Evolutionary conservation across 257 asterid species (phyloP).

Genomic region (Osmanthus fragrans): DNA sequence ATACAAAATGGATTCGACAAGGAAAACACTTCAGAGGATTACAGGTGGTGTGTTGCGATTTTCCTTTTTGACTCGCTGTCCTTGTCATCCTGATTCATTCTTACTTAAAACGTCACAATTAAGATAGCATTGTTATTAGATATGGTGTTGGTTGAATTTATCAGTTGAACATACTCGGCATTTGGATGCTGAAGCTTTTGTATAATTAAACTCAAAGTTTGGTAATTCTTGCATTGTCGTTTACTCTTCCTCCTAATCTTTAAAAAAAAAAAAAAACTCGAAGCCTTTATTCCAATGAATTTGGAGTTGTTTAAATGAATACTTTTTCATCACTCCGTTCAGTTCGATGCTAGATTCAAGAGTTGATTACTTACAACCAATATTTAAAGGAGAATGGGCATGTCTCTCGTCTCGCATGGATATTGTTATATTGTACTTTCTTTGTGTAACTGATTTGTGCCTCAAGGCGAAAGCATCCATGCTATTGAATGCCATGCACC

Average conservation of each 20-base stretch:
- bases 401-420: background rate
- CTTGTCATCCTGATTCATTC: background rate
- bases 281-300: too few relatives aligned
- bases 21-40: slow-evolving; percentile 83
- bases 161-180: background rate
- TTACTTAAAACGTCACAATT: background rate
- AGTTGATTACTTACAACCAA: too few relatives aligned
- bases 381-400: background rate
- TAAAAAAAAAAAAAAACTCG: background rate
- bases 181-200: background rate
- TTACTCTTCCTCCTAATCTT: background rate
- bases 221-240: background rate
- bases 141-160: slow-evolving; percentile 10
- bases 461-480: background rate
- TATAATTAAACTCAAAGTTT: background rate
- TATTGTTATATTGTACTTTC: background rate
- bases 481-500: background rate
- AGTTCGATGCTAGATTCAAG: too few relatives aligned
- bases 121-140: background rate
- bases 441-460: background rate
- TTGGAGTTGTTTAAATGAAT: too few relatives aligned
- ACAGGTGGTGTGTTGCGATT: slow-evolving; percentile 54
- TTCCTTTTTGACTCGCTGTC: slow-evolving; percentile 10
- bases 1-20: slow-evolving; percentile 85
- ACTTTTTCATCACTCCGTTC: too few relatives aligned